Evolutionary conservation across 129 eudicot genomes (phyloP).

Genomic region (Artemisia tridentata): DNA sequence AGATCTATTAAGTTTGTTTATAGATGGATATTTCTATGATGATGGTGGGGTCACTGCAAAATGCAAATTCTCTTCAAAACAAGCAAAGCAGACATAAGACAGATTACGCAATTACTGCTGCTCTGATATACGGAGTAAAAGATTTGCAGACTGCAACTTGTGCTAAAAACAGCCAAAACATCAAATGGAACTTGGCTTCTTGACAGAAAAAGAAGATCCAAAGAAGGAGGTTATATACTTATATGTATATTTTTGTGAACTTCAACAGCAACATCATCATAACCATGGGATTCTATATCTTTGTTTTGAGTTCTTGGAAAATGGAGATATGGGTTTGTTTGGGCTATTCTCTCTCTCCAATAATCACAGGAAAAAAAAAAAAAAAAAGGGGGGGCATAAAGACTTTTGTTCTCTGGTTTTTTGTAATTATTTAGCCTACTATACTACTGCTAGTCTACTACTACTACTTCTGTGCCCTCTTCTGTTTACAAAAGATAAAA

Average conservation of each 20-base stretch:
- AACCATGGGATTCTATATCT: not conserved
- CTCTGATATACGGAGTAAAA: constrained; percentile 16
- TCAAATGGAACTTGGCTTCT: not conserved
- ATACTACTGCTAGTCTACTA: constrained; percentile 42
- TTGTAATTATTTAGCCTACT: constrained; percentile 43
- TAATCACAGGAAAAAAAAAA: constrained; percentile 30
- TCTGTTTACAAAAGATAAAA: constrained; percentile 32
- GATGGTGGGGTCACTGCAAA: constrained; percentile 38
- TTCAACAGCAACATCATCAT: not conserved
- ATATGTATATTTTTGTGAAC: not conserved
- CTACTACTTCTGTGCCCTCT: constrained; percentile 45
- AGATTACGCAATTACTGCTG: constrained; percentile 29
- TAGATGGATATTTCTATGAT: constrained; percentile 22
- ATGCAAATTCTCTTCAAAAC: constrained; percentile 23
- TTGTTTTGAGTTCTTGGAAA: constrained; percentile 33
- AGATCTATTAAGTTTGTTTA: constrained; percentile 31
- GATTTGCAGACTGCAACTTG: constrained; percentile 24
- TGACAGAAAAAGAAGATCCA: constrained; percentile 19
- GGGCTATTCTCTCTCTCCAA: constrained; percentile 33
- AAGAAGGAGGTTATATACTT: constrained; percentile 1
- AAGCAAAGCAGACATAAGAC: constrained; percentile 29
- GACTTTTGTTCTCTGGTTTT: constrained; percentile 45
- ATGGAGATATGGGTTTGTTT: constrained; percentile 31
- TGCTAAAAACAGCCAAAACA: constrained; percentile 10
- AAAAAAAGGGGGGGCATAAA: constrained; percentile 36